Evolutionary conservation across 2,329 filamentous ascomycete species (phyloP), one percentile per base, ranked within the genome.

Genomic region (Aspergillus neoniger): DNA sequence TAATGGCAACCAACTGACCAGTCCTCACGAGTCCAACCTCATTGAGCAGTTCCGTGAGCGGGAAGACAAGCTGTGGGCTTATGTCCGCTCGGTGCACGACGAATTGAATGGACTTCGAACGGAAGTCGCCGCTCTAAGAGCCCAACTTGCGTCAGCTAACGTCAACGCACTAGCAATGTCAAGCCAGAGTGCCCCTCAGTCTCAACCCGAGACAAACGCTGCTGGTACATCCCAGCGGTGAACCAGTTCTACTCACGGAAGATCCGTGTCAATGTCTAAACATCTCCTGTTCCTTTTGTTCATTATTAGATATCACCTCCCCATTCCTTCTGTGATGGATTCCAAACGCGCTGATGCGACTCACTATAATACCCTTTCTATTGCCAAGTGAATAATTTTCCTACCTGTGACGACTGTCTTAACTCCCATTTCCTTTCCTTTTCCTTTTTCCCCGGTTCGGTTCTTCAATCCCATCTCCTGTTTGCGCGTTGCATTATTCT

Each of bases 61-160:
- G 19, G 73, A 74, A 36, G 77, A 79, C 44, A 76, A 77, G 44
- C 63, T 81, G 3, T 81, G 79, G 79, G 69, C 75, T 28, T 78
- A 79, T 61, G 74, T 80, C 36, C 77, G 74, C 36, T 76, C 72
- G 41, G 72, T 81, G 49, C 77, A 80, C 53, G 74, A 78, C 8
- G 73, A 79, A 61, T 59, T 81, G 49, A 71, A 72, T 39, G 69
- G 69, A 7, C 67, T 81, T 52, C 77, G 76, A 57, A 72, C 75
- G 9, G 79, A 81, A 62, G 76, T 81, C 25, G 73, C 72, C 28
- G 64, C 72, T 6, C 65, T 81, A 21, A 74, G 75, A 57, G 72
- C 75, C 21, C 79, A 80, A 58, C 60, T 80, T 55, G 73, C 75
- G n/a, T 68, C 72, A 7, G 65, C 68, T n/a, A 70, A 63, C 57